phyloP scores from a whole-genome alignment of 176 grass and related monocot genomes.

The Poa pratensis region DNA sequence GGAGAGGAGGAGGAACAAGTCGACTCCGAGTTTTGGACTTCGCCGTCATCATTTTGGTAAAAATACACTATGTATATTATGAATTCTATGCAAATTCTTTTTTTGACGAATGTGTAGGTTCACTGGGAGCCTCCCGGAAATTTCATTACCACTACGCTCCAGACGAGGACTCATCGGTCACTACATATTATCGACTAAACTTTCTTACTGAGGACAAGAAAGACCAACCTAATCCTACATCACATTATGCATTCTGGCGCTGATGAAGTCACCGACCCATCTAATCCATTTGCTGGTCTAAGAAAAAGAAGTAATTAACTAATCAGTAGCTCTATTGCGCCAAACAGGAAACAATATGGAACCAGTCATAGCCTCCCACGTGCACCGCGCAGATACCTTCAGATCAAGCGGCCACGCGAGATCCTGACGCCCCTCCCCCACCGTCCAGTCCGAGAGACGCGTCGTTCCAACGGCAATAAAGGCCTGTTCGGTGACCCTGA shows the following conservation, averaged over 20 bases:
- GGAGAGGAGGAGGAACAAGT: slow-evolving; percentile 28
- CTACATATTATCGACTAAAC: not conserved
- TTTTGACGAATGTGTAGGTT: too few species aligned
- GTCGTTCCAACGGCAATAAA: not conserved
- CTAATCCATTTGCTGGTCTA: slow-evolving; percentile 9
- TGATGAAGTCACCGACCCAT: not conserved
- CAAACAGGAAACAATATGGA: not conserved
- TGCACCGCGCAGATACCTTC: too few species aligned
- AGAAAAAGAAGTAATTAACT: too few species aligned
- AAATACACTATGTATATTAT: too few species aligned
- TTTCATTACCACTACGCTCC: not conserved
- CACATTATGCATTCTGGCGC: not conserved
- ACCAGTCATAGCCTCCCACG: not conserved
- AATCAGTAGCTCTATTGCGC: not conserved
- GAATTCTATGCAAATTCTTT: too few species aligned
- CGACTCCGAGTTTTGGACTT: slow-evolving; percentile 23
- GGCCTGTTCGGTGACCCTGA: too few species aligned
- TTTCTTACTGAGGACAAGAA: not conserved
- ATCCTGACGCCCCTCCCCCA: not conserved
- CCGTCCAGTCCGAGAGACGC: not conserved
- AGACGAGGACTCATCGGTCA: not conserved
- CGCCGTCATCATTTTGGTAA: slow-evolving; percentile 21
- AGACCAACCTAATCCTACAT: slow-evolving; percentile 6
- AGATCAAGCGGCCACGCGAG: not conserved
- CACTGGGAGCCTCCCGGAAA: not conserved